phyloP scores from a whole-genome alignment of 1,284 basidiomycete species.

The Ustilago esculenta region DNA sequence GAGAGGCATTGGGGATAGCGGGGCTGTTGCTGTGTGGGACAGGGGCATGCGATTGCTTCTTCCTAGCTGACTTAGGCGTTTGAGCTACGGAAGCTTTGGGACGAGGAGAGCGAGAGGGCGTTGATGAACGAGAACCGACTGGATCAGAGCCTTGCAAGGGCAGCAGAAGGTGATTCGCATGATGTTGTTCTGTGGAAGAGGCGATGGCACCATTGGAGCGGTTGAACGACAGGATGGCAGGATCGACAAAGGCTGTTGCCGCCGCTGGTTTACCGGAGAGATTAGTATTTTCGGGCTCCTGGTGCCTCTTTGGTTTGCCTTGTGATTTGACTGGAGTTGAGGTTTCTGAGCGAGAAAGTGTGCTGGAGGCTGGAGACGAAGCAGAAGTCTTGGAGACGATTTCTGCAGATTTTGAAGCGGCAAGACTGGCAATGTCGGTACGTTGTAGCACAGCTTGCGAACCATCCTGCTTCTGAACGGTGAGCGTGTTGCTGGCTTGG shows the following conservation, averaged over 20 bases:
- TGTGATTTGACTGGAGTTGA: constrained; percentile 10
- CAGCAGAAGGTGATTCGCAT: constrained; percentile 9
- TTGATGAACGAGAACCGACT: constrained; percentile 26
- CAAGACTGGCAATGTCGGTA: constrained; percentile 36
- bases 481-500: constrained; percentile 38
- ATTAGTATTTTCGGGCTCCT: background rate
- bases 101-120: constrained; percentile 42
- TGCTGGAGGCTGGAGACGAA: background rate
- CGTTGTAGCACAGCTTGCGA: constrained; percentile 27
- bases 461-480: constrained; percentile 43
- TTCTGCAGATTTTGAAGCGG: constrained; percentile 17
- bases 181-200: background rate
- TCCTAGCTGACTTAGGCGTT: constrained; percentile 24
- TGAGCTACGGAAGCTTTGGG: constrained; percentile 23
- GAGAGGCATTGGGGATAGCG: constrained; percentile 24
- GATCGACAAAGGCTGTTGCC: constrained; percentile 13
- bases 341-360: constrained; percentile 3
- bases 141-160: constrained; percentile 16
- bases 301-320: constrained; percentile 14
- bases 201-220: constrained; percentile 1
- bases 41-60: constrained; percentile 11
- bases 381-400: background rate
- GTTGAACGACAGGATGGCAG: constrained; percentile 27
- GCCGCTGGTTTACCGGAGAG: constrained; percentile 4
- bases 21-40: constrained; percentile 25